Conservation (phyloP, 768 basidiomycete species). For the Termitomyces sp. region DNA sequence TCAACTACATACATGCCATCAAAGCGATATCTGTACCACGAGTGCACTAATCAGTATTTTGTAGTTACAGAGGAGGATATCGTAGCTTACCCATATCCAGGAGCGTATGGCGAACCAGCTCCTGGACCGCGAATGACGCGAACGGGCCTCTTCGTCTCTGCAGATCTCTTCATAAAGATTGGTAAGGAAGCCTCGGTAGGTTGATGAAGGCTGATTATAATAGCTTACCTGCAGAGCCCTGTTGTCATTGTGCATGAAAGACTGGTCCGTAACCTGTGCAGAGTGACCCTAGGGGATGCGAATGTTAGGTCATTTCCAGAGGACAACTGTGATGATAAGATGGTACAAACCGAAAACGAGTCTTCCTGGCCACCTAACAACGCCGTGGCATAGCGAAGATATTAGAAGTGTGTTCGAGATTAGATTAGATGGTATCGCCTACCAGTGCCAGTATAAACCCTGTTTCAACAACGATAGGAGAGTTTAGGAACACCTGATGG, state of each 20-base stretch:
- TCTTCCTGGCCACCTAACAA: constrained; percentile 22
- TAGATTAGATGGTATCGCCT: not conserved
- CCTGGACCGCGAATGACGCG: constrained; percentile 40
- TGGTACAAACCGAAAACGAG: constrained; percentile 17
- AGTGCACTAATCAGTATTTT: not conserved
- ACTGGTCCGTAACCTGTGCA: constrained; percentile 31
- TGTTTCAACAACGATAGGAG: constrained; percentile 13
- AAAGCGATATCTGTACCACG: constrained; percentile 35
- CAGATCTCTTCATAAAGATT: constrained; percentile 26
- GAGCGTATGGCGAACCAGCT: constrained; percentile 29
- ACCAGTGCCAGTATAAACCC: constrained; percentile 43
- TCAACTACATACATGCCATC: constrained; percentile 41
- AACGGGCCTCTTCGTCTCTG: constrained; percentile 31
- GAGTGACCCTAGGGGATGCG: constrained; percentile 18
- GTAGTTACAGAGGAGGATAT: not conserved
- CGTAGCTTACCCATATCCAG: constrained; percentile 27
- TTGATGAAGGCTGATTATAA: not conserved
- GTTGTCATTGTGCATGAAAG: constrained; percentile 34
- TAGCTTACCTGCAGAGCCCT: constrained; percentile 28
- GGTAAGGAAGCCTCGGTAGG: not conserved
- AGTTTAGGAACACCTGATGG: not conserved
- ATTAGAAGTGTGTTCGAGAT: not conserved
- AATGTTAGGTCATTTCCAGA: not conserved
- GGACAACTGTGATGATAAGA: not conserved
- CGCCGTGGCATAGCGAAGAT: not conserved